phyloP scores from a whole-genome alignment of 2,329 filamentous ascomycete genomes.

The Thelonectria rubi region DNA sequence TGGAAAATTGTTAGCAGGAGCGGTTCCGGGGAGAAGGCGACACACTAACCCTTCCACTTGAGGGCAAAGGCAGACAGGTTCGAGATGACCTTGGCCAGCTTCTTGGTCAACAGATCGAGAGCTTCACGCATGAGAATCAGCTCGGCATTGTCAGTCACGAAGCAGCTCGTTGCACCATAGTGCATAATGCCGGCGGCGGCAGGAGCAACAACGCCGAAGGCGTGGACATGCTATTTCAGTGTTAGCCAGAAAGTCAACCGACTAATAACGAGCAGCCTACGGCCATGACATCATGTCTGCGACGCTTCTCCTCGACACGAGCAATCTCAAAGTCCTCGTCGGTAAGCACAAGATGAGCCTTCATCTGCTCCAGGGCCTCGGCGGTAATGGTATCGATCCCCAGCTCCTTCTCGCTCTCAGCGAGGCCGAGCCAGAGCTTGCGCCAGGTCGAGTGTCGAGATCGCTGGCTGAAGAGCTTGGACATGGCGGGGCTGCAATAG shows the following conservation, averaged over 20 bases:
- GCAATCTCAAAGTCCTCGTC: constrained; percentile 82
- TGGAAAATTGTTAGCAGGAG: background rate
- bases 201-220: constrained; percentile 77
- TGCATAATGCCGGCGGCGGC: constrained; percentile 87
- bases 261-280: constrained; percentile 46
- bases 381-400: constrained; percentile 75
- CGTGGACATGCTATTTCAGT: constrained; percentile 67
- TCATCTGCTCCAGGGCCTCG: constrained; percentile 81
- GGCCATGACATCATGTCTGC: constrained; percentile 72
- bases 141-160: constrained; percentile 58
- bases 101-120: constrained; percentile 78
- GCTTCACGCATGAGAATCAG: constrained; percentile 73
- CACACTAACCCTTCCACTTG: constrained; percentile 68
- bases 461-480: constrained; percentile 80
- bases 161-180: constrained; percentile 56
- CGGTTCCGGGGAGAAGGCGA: constrained; percentile 8
- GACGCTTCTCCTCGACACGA: constrained; percentile 77
- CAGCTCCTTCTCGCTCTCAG: constrained; percentile 82
- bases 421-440: constrained; percentile 85
- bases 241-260: constrained; percentile 34
- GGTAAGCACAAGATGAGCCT: constrained; percentile 75
- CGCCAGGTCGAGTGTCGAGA: constrained; percentile 47
- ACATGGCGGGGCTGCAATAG: constrained; percentile 80
- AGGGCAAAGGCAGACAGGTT: constrained; percentile 78
- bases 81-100: constrained; percentile 80